Evolutionary conservation across 345 rosid genomes (phyloP).

Genomic region (Ceriops decandra): DNA sequence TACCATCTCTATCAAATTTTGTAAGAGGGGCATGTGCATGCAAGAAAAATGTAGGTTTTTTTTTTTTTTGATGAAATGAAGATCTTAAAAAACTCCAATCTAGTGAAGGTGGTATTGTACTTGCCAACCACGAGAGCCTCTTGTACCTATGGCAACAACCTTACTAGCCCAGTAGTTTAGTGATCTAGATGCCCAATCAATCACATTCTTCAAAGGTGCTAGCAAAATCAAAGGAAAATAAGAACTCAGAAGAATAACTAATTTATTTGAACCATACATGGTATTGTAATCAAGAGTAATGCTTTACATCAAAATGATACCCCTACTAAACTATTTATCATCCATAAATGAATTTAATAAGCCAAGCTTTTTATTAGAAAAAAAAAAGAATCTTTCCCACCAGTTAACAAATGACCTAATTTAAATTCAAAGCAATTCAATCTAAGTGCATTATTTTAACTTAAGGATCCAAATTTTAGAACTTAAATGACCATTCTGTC

Average conservation of each 20-base stretch:
- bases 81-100: constrained; percentile 69
- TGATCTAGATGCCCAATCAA: constrained; percentile 90
- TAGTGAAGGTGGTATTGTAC: constrained; percentile 80
- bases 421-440: too few relatives aligned
- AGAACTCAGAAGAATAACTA: not conserved
- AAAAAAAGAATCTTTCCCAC: too few relatives aligned
- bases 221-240: not conserved
- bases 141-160: constrained; percentile 75
- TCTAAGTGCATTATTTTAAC: too few relatives aligned
- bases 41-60: constrained; percentile 70
- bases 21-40: constrained; percentile 65
- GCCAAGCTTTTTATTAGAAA: too few relatives aligned
- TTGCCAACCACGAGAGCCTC: constrained; percentile 59
- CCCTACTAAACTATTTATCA: too few relatives aligned
- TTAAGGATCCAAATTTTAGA: too few relatives aligned
- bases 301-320: too few relatives aligned
- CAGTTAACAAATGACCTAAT: too few relatives aligned
- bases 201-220: constrained; percentile 83
- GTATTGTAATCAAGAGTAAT: too few relatives aligned
- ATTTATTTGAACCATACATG: too few relatives aligned
- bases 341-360: too few relatives aligned
- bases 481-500: too few relatives aligned
- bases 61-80: constrained; percentile 93
- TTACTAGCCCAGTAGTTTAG: constrained; percentile 84
- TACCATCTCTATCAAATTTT: constrained; percentile 69